Evolutionary conservation across 164 flowering plant species (phyloP), one percentile per base, ranked within the genome.

Genomic region (Amborella trichopoda): DNA sequence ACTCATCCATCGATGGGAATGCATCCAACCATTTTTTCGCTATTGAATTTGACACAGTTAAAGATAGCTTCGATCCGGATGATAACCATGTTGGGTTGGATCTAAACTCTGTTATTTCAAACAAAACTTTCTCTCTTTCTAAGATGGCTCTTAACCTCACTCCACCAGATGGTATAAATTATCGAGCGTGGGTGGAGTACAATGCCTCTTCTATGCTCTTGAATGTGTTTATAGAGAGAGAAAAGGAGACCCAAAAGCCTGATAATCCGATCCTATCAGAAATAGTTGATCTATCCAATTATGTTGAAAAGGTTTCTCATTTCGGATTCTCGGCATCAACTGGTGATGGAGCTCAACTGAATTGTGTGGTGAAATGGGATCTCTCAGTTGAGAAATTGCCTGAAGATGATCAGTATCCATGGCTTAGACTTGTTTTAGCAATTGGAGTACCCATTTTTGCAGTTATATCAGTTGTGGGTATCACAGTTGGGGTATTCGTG

Each of bases 241-340:
- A 66, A 14, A 43, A 26, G 0, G 21, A 26, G 5, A 34, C 66
- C 1, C n/a, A n/a, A n/a, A 73, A 50, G 48, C 82, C 87, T 0
- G 11, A 10, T 0, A 20, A 23, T 1, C 78, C 81, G 0, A 33
- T 77, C 3, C 44, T 82, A 20, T 64, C 5, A 1, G 45, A 23
- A 10, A 34, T 36, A 2, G 23, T 82, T 0, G 46, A 77, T 22
- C 54, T 77, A 17, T 68, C 46, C 6, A 23, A 48, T 0, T 23
- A 38, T 32, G 62, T 79, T 21, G 49, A 40, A 0, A 54, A 67
- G 47, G 1, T 56, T 1, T 73, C 82, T 5, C 77, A 75, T 33
- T 66, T 83, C 42, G 93, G 93, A 5, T 83, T 83, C 48, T 48
- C 82, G 10, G 94, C 71, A 0, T 77, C 93, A 1, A 80, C 88